Evolutionary conservation across 192 early-diverging fungal species (phyloP), one percentile per base, ranked within the genome.

Genomic region (Gamsiella multidivaricata): DNA sequence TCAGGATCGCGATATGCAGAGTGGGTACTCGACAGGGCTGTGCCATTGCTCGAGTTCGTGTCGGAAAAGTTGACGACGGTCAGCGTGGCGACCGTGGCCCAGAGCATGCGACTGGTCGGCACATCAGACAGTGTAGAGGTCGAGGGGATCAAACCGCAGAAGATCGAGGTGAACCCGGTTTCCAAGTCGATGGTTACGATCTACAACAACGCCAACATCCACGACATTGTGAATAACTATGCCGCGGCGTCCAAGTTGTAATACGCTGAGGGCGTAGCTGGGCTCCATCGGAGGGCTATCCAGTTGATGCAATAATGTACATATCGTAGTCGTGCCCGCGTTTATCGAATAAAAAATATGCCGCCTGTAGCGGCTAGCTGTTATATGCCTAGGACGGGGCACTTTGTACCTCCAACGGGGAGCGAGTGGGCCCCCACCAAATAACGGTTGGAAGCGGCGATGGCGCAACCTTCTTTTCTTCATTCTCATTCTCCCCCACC

Each of bases 181-280:
- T 53, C 65, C 34, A 68, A 59, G 61, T 43, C 65, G 5, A 51
- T 17, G 50, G 59, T 64, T 6, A 54, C 65, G 11, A 43, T 49
- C 10, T 78, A 69, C 32, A 69, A 15, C 39, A 78, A 78, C 47
- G 53, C 43, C 10, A 29, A 63, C 23, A 64, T 78, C 18, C 65
- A 69, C 61, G 74, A 78, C 36, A 78, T 78, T 55, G 65, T 62
- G 34, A 54, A 78, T 9, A 68, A 64, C 43, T 31, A 65, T 45
- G 37, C 29, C 0, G 55, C 65, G 15, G n/a, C 67, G 0, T 54
- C 69, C 31, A 61, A 61, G 43, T 33, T 61, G 36, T 64, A 64
- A 1, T 12, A n/a, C n/a, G n/a, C n/a, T n/a, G n/a, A n/a, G n/a
- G n/a, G n/a, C n/a, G n/a, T n/a, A n/a, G n/a, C n/a, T n/a, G n/a